These are phyloP conservation scores for Periglandula ipomoeae DNA, from an alignment of 2,329 filamentous ascomycete genomes.

Conservation along the genomic window DNA sequence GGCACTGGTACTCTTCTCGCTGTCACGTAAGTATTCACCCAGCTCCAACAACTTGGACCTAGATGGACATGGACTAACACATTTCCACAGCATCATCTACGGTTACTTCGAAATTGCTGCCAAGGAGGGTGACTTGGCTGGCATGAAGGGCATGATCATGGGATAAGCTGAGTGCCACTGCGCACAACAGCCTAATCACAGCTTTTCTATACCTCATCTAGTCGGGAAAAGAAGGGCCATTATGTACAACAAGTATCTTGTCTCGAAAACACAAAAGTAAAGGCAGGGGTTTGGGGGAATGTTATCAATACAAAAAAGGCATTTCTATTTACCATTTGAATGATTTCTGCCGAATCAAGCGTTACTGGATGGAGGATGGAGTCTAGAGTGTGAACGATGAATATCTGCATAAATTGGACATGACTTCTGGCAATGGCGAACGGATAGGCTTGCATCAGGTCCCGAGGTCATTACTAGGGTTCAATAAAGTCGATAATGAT, in stretches of 20 bases:
- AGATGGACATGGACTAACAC: background rate
- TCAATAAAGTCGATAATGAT: no score
- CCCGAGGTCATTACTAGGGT: no score
- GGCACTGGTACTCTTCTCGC: constrained; percentile 97
- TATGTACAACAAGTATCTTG: constrained; percentile 9
- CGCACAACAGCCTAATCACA: background rate
- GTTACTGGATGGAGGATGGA: background rate
- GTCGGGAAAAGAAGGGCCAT: background rate
- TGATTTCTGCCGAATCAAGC: background rate
- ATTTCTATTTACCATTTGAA: background rate
- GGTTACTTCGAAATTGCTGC: constrained; percentile 99
- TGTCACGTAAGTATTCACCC: constrained; percentile 73
- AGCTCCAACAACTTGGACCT: background rate
- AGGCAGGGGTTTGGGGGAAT: background rate
- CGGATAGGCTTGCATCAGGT: no score
- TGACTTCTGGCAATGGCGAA: background rate
- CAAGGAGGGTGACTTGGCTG: constrained; percentile 91
- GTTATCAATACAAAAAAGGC: background rate
- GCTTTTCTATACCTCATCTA: background rate
- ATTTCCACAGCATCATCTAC: constrained; percentile 77
- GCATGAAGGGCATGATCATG: constrained; percentile 68
- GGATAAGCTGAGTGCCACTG: constrained; percentile 34
- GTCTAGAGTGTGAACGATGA: background rate
- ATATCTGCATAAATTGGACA: background rate
- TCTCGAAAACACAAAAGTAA: background rate